Base-by-base conservation (phyloP, 1,284 basidiomycete species). In the Calocybe gambosa region DNA sequence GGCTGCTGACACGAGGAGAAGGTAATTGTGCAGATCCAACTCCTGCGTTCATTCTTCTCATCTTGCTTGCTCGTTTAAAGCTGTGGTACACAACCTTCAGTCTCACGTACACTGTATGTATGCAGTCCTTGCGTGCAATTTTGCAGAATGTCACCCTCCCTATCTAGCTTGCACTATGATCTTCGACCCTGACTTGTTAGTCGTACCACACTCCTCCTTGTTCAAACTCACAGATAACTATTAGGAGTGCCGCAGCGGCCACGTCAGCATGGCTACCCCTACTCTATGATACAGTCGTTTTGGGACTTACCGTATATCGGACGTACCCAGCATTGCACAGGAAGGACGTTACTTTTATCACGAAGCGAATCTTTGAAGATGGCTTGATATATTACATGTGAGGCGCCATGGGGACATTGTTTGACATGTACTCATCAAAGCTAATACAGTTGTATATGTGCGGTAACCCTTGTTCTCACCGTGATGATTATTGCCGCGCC, bases 221-320 rank as follows among this genome's bases (percentile, higher is more conserved):
- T 10, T 40, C 25, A 13, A 37, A 26, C 21, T 39, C 5, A 33
- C 28, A 42, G 7, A 19, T 21, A 37, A 21, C 21, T 29, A 38
- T 15, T 9, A 69, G 66, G 58, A 65, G 62, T 31, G 51, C 33
- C 16, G 53, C 58, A 4, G 69, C 75, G 2, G 67, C 75, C 7
- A 64, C 74, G 2, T 75, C 75, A 0, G 77, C 77, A 0, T 80
- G 75, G 76, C 60, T 77, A 2, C 78, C 77, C 3, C 64, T 80
- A 9, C 50, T 75, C 1, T 80, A 77, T 54, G 77, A 79, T 51
- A 78, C 74, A 0, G 61, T 75, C 44, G 67, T 78, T n/a, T 62
- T 79, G 28, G 59, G 48, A 10, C 63, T 80, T 38, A 78, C 74
- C 0, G 48, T 78, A 9, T 63, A 64, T 43, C 68, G 68, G 13